phyloP scores from a whole-genome alignment of 495 filamentous ascomycete genomes.

The Choiromyces venosus region DNA sequence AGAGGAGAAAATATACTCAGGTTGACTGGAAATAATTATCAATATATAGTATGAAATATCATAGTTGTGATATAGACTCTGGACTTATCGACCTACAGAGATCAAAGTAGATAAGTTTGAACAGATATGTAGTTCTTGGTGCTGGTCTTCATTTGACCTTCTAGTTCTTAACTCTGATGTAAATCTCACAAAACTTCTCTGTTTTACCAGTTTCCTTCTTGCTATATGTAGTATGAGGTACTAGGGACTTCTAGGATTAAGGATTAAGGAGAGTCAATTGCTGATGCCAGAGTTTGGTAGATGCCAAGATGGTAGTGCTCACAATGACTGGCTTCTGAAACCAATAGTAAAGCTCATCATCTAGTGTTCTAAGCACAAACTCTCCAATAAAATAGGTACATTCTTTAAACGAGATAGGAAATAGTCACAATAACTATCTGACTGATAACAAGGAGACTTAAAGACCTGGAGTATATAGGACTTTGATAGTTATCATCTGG shows the following conservation, averaged over 20 bases:
- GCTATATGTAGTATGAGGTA: too few species aligned
- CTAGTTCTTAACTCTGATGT: conserved; percentile 6
- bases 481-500: not conserved
- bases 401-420: too few species aligned
- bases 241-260: too few species aligned
- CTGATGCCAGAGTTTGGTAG: too few species aligned
- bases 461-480: not conserved
- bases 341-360: too few species aligned
- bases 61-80: not conserved
- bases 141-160: not conserved
- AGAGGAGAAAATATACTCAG: not conserved
- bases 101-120: conserved; percentile 7
- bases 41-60: conserved; percentile 10
- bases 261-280: too few species aligned
- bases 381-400: too few species aligned
- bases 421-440: too few species aligned
- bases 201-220: not conserved
- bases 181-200: not conserved
- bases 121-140: not conserved
- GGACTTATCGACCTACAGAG: not conserved
- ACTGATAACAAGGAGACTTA: not conserved
- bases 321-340: too few species aligned
- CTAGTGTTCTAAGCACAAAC: too few species aligned
- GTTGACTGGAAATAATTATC: not conserved
- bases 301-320: too few species aligned